A percentile compares a stretch with the other conserved stretches of the same genome.
These are phyloP conservation scores for Stephania yunnanensis DNA, from an alignment of 164 flowering plant species.

Conservation along the genomic window DNA sequence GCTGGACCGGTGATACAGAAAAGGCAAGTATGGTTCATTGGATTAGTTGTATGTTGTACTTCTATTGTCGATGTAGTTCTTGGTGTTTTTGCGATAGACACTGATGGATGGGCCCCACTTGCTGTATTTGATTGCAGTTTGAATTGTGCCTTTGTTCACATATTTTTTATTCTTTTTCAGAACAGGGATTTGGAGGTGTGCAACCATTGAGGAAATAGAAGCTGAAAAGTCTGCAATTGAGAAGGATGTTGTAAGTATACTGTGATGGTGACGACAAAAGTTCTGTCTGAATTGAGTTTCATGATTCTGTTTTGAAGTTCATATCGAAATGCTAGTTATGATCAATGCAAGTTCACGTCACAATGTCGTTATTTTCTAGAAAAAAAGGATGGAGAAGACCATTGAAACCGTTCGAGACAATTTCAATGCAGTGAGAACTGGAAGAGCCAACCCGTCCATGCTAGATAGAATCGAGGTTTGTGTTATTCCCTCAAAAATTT, in stretches of 20 bases:
- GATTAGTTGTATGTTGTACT: neutral
- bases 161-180: constrained; percentile 29
- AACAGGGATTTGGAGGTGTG: constrained; percentile 53
- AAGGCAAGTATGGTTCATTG: constrained; percentile 31
- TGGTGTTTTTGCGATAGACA: neutral
- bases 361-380: constrained; percentile 32
- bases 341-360: neutral
- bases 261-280: neutral
- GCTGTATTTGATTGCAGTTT: neutral
- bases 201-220: constrained; percentile 84
- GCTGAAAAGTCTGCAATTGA: constrained; percentile 75
- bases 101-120: neutral
- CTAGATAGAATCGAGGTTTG: constrained; percentile 80
- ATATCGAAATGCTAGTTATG: neutral
- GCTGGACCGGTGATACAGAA: constrained; percentile 19
- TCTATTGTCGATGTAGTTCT: neutral
- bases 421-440: constrained; percentile 84
- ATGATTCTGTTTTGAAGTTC: neutral
- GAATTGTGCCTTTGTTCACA: neutral
- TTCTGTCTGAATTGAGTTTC: neutral
- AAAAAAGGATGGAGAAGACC: constrained; percentile 85
- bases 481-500: neutral
- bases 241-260: constrained; percentile 72
- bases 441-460: constrained; percentile 82
- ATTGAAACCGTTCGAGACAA: constrained; percentile 55